A percentile compares a stretch with the other conserved stretches of the same genome.
phyloP scores from a whole-genome alignment of 2,329 filamentous ascomycete genomes.

The Monilinia fructicola region DNA sequence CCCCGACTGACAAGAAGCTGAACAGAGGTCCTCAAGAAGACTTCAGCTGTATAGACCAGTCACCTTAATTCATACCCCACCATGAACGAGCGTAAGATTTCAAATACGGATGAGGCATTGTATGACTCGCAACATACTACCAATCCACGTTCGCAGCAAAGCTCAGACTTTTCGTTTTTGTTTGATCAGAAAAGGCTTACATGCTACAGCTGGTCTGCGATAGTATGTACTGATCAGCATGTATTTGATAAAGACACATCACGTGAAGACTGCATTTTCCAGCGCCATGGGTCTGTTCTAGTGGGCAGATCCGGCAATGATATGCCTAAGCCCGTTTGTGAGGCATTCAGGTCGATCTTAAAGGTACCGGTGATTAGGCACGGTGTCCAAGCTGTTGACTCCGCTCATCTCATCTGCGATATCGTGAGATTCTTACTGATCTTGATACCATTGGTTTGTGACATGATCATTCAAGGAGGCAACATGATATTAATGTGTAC shows the following conservation, averaged over 20 bases:
- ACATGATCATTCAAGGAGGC: background rate
- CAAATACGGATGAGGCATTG: background rate
- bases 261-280: background rate
- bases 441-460: background rate
- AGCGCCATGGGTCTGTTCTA: background rate
- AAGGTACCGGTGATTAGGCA: background rate
- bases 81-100: background rate
- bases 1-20: background rate
- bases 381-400: background rate
- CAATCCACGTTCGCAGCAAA: background rate
- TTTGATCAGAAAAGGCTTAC: background rate
- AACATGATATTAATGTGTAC: background rate
- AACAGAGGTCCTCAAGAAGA: background rate
- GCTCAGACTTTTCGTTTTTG: background rate
- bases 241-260: background rate
- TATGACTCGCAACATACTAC: conserved; percentile 1
- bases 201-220: background rate
- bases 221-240: background rate
- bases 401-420: background rate
- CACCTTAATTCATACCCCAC: background rate
- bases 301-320: conserved; percentile 6
- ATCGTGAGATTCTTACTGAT: background rate
- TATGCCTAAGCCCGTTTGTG: background rate
- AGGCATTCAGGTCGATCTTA: background rate
- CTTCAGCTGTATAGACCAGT: background rate